A percentile compares a stretch with the other conserved stretches of the same genome.
phyloP scores from a whole-genome alignment of 176 grass and related monocot species.

The Oryza nivara region DNA sequence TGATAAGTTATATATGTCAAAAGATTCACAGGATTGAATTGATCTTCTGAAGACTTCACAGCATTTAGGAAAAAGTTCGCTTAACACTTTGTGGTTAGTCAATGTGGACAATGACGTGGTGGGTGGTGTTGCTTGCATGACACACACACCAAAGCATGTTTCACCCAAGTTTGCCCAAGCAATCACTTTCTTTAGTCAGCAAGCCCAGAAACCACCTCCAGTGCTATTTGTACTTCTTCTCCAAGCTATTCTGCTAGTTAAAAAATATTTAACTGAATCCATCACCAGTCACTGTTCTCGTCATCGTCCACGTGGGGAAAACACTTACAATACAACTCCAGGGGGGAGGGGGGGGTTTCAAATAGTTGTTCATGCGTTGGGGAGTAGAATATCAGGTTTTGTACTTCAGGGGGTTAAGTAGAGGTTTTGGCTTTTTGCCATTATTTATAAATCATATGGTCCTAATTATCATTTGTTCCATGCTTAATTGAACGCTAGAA shows the following conservation, averaged over 20 bases:
- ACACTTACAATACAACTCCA: neutral
- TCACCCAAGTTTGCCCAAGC: neutral
- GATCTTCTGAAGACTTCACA: neutral
- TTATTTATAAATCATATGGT: neutral
- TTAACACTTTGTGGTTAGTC: neutral
- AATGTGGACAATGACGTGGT: neutral
- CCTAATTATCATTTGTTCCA: neutral
- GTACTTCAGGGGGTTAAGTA: neutral
- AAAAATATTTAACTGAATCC: neutral
- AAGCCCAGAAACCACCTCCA: neutral
- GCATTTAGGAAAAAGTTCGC: neutral
- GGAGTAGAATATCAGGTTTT: neutral
- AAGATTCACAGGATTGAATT: slow-evolving; percentile 4
- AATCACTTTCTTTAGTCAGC: neutral
- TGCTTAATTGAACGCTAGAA: neutral
- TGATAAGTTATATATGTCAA: neutral
- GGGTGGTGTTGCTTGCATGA: neutral
- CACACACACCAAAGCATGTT: neutral
- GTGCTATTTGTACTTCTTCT: neutral
- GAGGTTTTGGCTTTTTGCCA: neutral
- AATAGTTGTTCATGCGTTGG: neutral
- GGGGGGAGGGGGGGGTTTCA: neutral
- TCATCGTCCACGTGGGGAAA: no score
- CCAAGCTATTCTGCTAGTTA: neutral
- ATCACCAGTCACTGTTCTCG: no score